phyloP scores from a whole-genome alignment of 1,284 basidiomycete genomes.

The Athelia psychrophila region DNA sequence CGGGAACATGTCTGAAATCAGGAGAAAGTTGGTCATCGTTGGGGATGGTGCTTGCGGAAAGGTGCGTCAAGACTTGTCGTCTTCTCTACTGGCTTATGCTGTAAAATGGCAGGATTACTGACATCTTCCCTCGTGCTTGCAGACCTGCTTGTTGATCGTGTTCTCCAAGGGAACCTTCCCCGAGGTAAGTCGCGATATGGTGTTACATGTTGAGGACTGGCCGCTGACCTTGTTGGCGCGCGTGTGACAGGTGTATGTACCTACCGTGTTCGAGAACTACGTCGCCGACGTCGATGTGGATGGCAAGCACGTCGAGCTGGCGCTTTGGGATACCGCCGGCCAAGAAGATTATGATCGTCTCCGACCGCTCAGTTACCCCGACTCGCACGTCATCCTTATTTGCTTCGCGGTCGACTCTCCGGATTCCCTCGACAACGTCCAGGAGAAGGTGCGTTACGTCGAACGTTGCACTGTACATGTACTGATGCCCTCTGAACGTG shows the following conservation, averaged over 20 bases:
- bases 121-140: constrained; percentile 6
- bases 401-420: constrained; percentile 93
- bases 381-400: constrained; percentile 92
- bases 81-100: constrained; percentile 5
- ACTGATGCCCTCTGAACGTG: constrained; percentile 7
- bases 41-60: constrained; percentile 86
- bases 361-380: constrained; percentile 87
- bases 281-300: constrained; percentile 90
- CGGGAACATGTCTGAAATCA: constrained; percentile 61
- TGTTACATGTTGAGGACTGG: neutral
- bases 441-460: constrained; percentile 79
- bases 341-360: constrained; percentile 92
- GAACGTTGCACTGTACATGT: constrained; percentile 1
- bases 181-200: constrained; percentile 52
- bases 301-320: constrained; percentile 89
- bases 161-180: constrained; percentile 94
- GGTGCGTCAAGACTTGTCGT: constrained; percentile 31
- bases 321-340: constrained; percentile 94
- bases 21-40: constrained; percentile 79
- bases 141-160: constrained; percentile 84
- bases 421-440: constrained; percentile 91
- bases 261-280: constrained; percentile 92
- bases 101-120: neutral
- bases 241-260: constrained; percentile 77
- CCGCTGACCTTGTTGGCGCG: neutral